Evolutionary conservation across 73 alveolate species (phyloP), one percentile per base, ranked within the genome.

Genomic region (Paramecium sonneborni): DNA sequence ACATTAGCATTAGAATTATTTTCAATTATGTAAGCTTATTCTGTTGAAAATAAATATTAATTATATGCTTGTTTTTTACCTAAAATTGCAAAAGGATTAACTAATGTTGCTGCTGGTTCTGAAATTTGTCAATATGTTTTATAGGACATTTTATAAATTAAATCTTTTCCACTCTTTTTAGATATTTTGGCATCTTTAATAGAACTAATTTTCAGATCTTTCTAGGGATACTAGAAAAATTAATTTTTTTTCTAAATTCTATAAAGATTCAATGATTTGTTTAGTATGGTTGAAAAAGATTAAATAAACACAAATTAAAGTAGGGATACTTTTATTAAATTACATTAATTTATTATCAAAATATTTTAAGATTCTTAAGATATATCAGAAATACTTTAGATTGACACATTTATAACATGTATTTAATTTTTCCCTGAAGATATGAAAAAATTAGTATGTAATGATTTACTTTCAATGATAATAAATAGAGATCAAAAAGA

Each of bases 341-440:
- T 88, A 12, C 85, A 88, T 28, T 70, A 88, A 57, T 88, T 88
- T 48, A 88, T 88, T 12, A 41, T 69, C 11, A 69, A 62, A 11
- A 70, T 96, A 9, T 87, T 96, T 92, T 86, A 86, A 67, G 93
- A 97, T 6, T 96, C 97, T 57, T 85, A 95, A 67, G 95, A 96
- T 85, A 90, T 96, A 76, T 90, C 96, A 24, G 98, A 96, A 58
- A 74, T 96, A 12, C 87, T 96, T 0, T 95, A 96, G 7, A 76
- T 96, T 38, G 99, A 98, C 68, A 97, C 97, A 79, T 96, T 98
- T 91, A 90, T 98, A 56, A 86, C 96, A 20, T 96, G 97, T 85
- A 95, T 98, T 52, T 95, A 97, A 84, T 97, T 94, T 94, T 98
- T 98, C 96, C 96, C 97, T 9, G 95, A 95, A 1, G 96, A 96